A percentile compares a stretch with the other conserved stretches of the same genome.
Conservation (phyloP, 441 rosid genomes). For the Syzygium malaccense region DNA sequence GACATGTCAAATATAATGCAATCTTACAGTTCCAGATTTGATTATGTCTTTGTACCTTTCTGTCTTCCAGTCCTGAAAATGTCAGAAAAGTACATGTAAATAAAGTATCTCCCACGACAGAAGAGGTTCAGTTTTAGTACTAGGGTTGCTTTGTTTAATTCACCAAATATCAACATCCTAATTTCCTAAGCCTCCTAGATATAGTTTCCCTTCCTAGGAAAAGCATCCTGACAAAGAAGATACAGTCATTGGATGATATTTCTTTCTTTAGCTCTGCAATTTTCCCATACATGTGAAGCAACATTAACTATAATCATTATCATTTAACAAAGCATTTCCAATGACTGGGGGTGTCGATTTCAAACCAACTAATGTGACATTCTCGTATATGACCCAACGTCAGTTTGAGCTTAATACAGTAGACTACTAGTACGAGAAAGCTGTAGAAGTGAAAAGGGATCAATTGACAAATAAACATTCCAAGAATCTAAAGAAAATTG, state of each 20-base stretch:
- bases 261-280: not conserved
- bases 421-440: not conserved
- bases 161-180: not conserved
- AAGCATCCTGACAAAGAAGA: not conserved
- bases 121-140: not conserved
- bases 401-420: not conserved
- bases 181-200: not conserved
- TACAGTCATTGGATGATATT: not conserved
- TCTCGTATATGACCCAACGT: not conserved
- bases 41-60: conserved; percentile 88
- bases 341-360: not conserved
- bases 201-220: not conserved
- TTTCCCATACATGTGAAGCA: not conserved
- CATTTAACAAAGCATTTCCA: not conserved
- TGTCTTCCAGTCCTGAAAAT: conserved; percentile 85
- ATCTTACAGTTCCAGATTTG: conserved; percentile 87
- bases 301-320: not conserved
- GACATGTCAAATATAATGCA: not conserved
- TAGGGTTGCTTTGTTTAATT: not conserved
- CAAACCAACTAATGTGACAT: not conserved
- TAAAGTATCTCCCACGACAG: not conserved
- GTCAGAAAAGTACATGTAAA: not conserved
- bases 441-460: not conserved
- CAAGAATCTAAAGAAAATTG: not conserved
- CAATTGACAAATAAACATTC: not conserved